A percentile compares a stretch with the other conserved stretches of the same genome.
These are phyloP conservation scores for Jamesozyma spencerorum DNA, from an alignment of 805 yeast genomes.

Conservation along the genomic window DNA sequence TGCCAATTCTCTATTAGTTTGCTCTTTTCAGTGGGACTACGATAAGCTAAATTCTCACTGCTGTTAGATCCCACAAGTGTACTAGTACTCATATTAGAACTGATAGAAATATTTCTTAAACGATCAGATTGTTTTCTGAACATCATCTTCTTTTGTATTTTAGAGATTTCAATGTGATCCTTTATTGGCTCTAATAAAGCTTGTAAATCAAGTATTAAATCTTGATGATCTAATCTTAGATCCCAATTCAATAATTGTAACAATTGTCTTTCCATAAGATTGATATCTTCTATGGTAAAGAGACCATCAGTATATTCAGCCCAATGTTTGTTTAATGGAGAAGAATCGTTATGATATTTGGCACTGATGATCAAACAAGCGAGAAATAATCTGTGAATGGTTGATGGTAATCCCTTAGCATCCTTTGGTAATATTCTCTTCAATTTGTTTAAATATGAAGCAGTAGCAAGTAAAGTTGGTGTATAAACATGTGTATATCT, in stretches of 20 bases:
- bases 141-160: constrained; percentile 17
- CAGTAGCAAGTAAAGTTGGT: constrained; percentile 65
- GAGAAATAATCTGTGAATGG: constrained; percentile 67
- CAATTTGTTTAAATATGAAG: constrained; percentile 56
- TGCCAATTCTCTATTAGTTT: no score
- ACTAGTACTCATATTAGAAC: constrained; percentile 7
- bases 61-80: not conserved
- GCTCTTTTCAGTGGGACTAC: no score
- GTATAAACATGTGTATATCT: constrained; percentile 73
- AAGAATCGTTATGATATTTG: constrained; percentile 67
- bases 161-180: constrained; percentile 30
- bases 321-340: constrained; percentile 76
- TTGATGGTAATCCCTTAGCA: constrained; percentile 70
- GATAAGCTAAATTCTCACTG: no score
- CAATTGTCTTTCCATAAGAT: constrained; percentile 73
- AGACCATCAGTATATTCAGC: constrained; percentile 68
- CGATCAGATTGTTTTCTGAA: not conserved
- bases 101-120: constrained; percentile 4
- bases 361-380: constrained; percentile 67
- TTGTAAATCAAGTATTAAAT: constrained; percentile 55
- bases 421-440: constrained; percentile 54
- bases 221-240: constrained; percentile 54
- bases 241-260: constrained; percentile 65
- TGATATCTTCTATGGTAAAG: constrained; percentile 57
- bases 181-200: constrained; percentile 73